Evolutionary conservation across 148 eudicot genomes (phyloP), one percentile per base, ranked within the genome.

Genomic region (Persicaria maculosa): DNA sequence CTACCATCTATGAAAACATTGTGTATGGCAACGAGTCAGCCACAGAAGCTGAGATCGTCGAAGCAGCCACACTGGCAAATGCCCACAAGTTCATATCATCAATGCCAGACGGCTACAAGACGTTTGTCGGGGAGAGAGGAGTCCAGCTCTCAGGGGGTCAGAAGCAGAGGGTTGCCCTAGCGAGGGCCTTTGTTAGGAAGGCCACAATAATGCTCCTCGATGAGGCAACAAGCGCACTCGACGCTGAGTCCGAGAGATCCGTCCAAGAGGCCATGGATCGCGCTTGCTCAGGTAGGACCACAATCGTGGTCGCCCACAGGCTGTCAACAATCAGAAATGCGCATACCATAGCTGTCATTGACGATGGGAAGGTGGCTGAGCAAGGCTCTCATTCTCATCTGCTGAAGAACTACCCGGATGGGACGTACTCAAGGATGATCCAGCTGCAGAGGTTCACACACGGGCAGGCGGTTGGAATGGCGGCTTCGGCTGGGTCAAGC

Each of bases 161-260:
- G 75, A 96, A 92, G 84, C 99, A 96, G 74, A 87, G 99, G 79
- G 86, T 96, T 5, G 97, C 99, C 4, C 81, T 96, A 9, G 99
- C 99, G 4, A 82, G 99, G 64, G 99, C 93, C 19, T 86, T 96
- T 43, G 79, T 92, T 22, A 86, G 96, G 78, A 96, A 96, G 78
- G 87, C 97, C 0, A 93, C 89, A 77, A 64, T 96, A 58, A 88
- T 93, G 89, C 81, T 96, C 52, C 86, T 96, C 0, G 99, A 96
- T 40, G 99, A 96, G 77, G 99, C 99, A 9, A 96, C 99, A 0
- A 96, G 99, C 25, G 99, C 99, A 1, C 90, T 96, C 2, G 99
- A 96, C 68, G 89, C 91, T 0, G 99, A 96, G 84, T 96, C 99
- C 0, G 99, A 96, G 77, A 89, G 89, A 76, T 88, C 90, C 1